A percentile compares a stretch with the other conserved stretches of the same genome.
Conservation (phyloP, 768 basidiomycete species). For the Lactarius akahatsu region DNA sequence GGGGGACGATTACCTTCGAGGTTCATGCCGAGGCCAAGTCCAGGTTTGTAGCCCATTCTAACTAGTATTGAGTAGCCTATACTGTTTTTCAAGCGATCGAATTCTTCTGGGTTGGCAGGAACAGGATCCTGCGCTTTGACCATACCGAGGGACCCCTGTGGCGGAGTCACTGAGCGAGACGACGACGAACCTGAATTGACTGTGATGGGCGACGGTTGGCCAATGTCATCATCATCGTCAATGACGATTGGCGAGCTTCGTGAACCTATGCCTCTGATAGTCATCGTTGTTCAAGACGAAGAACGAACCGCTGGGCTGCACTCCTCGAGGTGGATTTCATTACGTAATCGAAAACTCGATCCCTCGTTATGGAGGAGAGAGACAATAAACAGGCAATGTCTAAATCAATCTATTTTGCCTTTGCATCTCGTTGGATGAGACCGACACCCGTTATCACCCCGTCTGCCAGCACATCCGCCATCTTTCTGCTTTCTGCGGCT, state of each 20-base stretch:
- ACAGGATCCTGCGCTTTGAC: constrained; percentile 6
- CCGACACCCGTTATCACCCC: constrained; percentile 76
- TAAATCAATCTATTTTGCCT: constrained; percentile 15
- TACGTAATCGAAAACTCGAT: constrained; percentile 15
- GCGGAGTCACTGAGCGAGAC: neutral
- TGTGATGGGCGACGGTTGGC: neutral
- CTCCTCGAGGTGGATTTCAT: neutral
- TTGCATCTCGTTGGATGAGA: constrained; percentile 56
- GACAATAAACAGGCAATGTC: neutral
- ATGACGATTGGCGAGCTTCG: constrained; percentile 27
- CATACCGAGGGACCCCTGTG: constrained; percentile 2
- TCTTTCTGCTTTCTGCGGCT: constrained; percentile 67
- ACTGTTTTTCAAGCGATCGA: constrained; percentile 5
- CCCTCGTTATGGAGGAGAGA: neutral
- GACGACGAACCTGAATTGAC: neutral
- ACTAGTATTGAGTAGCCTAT: constrained; percentile 27
- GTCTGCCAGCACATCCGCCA: constrained; percentile 67
- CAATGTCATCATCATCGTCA: constrained; percentile 27
- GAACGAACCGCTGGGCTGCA: neutral
- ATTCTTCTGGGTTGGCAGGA: neutral
- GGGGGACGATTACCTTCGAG: constrained; percentile 26
- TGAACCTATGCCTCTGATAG: constrained; percentile 20
- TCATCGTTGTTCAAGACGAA: constrained; percentile 14
- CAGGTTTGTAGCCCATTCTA: constrained; percentile 29
- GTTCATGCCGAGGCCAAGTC: constrained; percentile 26